These are phyloP conservation scores for Copromyces sp. DNA, from an alignment of 495 filamentous ascomycete species.

Conservation along the genomic window DNA sequence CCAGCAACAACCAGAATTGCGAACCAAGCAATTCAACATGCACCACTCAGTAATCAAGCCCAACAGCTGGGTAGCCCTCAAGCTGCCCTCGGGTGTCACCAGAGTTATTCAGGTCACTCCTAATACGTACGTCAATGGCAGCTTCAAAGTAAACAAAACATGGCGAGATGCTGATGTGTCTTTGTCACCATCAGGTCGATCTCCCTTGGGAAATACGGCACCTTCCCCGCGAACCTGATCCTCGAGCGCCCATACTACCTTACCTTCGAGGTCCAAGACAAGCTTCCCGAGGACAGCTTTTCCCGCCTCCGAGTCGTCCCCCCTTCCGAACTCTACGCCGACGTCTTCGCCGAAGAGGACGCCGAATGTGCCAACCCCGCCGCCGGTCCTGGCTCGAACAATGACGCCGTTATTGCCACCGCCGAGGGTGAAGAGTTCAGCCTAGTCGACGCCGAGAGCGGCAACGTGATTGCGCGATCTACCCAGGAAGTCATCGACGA, in stretches of 20 bases:
- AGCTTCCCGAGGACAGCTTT: slow-evolving; percentile 41
- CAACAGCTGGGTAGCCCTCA: slow-evolving; percentile 53
- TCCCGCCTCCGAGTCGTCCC: slow-evolving; percentile 68
- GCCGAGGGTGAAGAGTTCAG: slow-evolving; percentile 28
- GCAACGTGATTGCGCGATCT: slow-evolving; percentile 58
- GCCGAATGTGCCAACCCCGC: slow-evolving; percentile 25
- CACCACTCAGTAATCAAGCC: slow-evolving; percentile 44
- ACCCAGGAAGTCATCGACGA: slow-evolving; percentile 75
- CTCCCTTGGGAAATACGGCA: slow-evolving; percentile 80
- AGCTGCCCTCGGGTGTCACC: slow-evolving; percentile 56
- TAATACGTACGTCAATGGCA: slow-evolving; percentile 56
- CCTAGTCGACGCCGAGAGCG: slow-evolving; percentile 35
- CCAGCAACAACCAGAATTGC: background rate
- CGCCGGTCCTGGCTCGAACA: slow-evolving; percentile 14
- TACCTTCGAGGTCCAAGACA: slow-evolving; percentile 80
- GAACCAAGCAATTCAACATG: slow-evolving; percentile 19
- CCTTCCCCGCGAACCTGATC: slow-evolving; percentile 75
- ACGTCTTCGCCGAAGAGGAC: slow-evolving; percentile 52
- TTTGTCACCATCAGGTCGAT: slow-evolving; percentile 49
- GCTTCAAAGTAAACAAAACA: background rate
- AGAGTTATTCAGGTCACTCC: slow-evolving; percentile 56
- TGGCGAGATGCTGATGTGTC: background rate
- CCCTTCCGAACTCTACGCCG: slow-evolving; percentile 70
- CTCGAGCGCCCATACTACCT: slow-evolving; percentile 81
- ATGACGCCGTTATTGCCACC: slow-evolving; percentile 21